Percentiles rank a stretch among this genome's conserved stretches.
Conservation (phyloP, 192 early-diverging fungal genomes). For the Backusella macrospora region DNA sequence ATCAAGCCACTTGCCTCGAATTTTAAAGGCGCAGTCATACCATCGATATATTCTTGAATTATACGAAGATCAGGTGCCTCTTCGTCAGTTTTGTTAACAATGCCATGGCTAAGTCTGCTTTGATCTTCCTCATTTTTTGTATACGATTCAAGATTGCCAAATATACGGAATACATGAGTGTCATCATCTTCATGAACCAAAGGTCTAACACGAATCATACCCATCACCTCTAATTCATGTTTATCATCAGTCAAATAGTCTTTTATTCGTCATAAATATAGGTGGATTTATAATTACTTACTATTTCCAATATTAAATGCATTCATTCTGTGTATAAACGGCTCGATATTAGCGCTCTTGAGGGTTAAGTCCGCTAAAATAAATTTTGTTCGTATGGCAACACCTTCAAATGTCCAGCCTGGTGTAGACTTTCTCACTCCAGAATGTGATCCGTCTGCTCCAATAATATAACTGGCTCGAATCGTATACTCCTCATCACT, state of each 20-base stretch:
- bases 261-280: neutral
- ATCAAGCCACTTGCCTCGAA: neutral
- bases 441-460: conserved; percentile 42
- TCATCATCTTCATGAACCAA: neutral
- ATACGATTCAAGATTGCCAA: conserved; percentile 16
- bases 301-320: conserved; percentile 10
- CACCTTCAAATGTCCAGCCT: conserved; percentile 37
- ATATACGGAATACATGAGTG: conserved; percentile 8
- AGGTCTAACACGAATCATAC: neutral
- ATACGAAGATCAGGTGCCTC: conserved; percentile 14
- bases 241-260: neutral
- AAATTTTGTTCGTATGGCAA: conserved; percentile 14
- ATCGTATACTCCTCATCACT: conserved; percentile 1
- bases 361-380: conserved; percentile 31
- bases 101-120: neutral
- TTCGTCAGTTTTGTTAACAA: conserved; percentile 1
- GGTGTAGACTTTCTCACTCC: conserved; percentile 26
- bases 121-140: neutral
- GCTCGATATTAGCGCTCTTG: conserved; percentile 12
- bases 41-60: conserved; percentile 10
- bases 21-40: conserved; percentile 9
- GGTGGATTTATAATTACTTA: neutral
- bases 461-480: conserved; percentile 31
- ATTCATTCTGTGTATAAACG: neutral
- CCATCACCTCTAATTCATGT: conserved; percentile 8